These are phyloP conservation scores for Globisporangium carolinianum DNA, from an alignment of 352 stramenopile genomes.

Conservation along the genomic window DNA sequence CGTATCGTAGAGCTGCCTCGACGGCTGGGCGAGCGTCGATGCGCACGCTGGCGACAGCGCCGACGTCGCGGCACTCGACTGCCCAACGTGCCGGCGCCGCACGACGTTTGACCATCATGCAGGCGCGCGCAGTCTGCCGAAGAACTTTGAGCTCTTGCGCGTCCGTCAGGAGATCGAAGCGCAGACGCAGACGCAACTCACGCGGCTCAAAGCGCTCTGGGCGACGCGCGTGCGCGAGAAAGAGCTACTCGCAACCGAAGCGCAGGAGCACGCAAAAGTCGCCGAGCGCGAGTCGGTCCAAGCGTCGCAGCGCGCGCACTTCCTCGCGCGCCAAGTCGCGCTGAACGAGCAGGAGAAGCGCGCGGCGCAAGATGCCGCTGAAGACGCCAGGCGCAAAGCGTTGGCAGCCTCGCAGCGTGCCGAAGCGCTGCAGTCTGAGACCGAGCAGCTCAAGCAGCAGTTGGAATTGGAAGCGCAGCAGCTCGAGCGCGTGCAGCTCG, in stretches of 20 bases:
- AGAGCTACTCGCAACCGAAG: conserved; percentile 57
- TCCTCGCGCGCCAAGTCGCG: conserved; percentile 69
- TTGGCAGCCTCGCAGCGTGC: conserved; percentile 59
- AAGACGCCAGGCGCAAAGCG: conserved; percentile 55
- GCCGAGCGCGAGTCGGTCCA: conserved; percentile 73
- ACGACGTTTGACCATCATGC: conserved; percentile 36
- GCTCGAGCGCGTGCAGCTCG: conserved; percentile 59
- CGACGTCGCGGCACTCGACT: conserved; percentile 41
- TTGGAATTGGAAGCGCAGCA: conserved; percentile 64
- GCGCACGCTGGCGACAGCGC: conserved; percentile 16
- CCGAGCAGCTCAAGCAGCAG: conserved; percentile 64
- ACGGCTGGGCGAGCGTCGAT: conserved; percentile 46
- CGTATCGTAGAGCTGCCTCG: conserved; percentile 38
- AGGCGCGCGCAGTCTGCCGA: conserved; percentile 55
- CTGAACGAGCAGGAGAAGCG: conserved; percentile 83
- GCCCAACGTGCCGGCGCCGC: conserved; percentile 58
- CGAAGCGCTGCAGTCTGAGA: conserved; percentile 67
- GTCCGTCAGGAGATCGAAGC: conserved; percentile 79
- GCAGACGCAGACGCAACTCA: conserved; percentile 54
- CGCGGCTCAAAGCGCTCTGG: conserved; percentile 44
- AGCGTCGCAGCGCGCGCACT: conserved; percentile 54
- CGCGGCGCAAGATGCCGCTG: conserved; percentile 52
- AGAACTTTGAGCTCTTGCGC: conserved; percentile 82
- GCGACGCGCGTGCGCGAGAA: conserved; percentile 64
- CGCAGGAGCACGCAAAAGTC: conserved; percentile 59